These are phyloP conservation scores for Diaporthe citrichinensis DNA, from an alignment of 2,329 filamentous ascomycete genomes.

Conservation along the genomic window DNA sequence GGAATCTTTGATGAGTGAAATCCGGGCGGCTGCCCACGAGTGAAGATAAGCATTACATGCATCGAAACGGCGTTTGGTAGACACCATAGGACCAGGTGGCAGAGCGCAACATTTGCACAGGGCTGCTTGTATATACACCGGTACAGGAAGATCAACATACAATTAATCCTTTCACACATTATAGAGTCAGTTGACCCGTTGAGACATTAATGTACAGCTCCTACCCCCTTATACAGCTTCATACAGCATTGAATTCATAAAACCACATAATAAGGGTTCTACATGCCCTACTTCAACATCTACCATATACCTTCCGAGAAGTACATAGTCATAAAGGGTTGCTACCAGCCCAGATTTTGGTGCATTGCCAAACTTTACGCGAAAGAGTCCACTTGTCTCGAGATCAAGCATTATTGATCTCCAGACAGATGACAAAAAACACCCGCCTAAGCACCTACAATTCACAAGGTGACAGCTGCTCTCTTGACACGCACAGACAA, in stretches of 20 bases:
- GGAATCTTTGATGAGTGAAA: not conserved
- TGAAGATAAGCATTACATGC: slow-evolving; percentile 10
- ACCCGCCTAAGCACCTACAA: not conserved
- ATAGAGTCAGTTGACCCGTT: not conserved
- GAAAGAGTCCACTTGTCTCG: not conserved
- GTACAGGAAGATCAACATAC: not conserved
- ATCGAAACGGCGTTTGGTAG: slow-evolving; percentile 36
- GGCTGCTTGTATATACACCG: slow-evolving; percentile 1
- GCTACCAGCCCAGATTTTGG: too few species aligned
- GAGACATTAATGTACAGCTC: too few species aligned
- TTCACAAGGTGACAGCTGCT: not conserved
- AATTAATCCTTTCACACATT: not conserved
- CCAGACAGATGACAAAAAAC: not conserved
- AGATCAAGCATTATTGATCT: not conserved
- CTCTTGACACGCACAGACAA: slow-evolving; percentile 28
- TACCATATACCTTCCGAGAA: too few species aligned
- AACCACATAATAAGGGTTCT: too few species aligned
- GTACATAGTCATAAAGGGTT: too few species aligned
- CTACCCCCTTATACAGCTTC: too few species aligned
- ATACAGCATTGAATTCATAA: too few species aligned
- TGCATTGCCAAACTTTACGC: not conserved
- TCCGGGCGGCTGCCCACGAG: not conserved
- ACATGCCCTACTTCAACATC: too few species aligned
- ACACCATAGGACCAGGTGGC: not conserved
- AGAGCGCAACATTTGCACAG: not conserved